Base-by-base conservation (phyloP, 331 rosid genomes). In the Arachis monticola region DNA sequence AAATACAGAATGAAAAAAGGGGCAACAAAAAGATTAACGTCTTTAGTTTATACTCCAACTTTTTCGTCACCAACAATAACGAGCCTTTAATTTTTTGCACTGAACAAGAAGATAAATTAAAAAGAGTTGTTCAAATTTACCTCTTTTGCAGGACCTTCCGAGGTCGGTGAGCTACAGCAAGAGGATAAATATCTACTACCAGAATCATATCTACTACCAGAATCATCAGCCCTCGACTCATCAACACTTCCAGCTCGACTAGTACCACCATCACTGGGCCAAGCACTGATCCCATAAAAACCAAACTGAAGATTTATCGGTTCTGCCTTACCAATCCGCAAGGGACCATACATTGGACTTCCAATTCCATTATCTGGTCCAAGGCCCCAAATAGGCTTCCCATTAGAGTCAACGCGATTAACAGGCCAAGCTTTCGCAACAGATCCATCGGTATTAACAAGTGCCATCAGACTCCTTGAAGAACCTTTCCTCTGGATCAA, bases 361-460 rank as follows among this genome's bases (percentile, higher is more conserved):
- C 88, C 85, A 48, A 79, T 62, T 64, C 77, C 87, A 77, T 74
- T 85, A 50, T 83, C 92, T 69, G 82, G 76, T 53, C 88, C 86
- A 42, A 74, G 77, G 82, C 84, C 83, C 82, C 81, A 83, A 52
- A 82, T 55, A 50, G 91, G 91, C 79, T 86, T 94, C 71, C 97
- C 96, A 68, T 84, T 79, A 73, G 76, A 27, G 68, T 86, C 96
- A 56, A 85, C 80, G 60, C 90, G 77, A 85, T 92, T 84, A 77
- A 94, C 90, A 81, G 99, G 99, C 99, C 99, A 95, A 47, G 97
- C 93, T 88, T 80, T 95, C n/a, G 99, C 98, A 68, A 95, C 99
- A 8, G 99, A 90, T 44, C 99, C 99, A 76, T 95, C 99, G 27
- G 79, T 86, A 75, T 95, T 95, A 46, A 95, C 88, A 69, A 95